phyloP scores from a whole-genome alignment of 768 basidiomycete genomes.

The Tricholomella constricta region DNA sequence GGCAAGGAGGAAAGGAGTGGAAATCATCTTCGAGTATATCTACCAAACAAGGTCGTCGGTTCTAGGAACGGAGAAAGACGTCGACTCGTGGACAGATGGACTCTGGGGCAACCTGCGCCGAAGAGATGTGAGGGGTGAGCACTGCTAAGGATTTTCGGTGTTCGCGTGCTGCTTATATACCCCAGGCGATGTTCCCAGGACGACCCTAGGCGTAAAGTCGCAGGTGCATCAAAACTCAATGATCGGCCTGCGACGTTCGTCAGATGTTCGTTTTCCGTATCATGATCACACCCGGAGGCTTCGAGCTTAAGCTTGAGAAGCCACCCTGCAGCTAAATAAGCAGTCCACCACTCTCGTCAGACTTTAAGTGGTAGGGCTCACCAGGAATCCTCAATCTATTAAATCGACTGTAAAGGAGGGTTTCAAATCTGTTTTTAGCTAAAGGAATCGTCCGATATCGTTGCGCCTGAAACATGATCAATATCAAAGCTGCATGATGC shows the following conservation, averaged over 20 bases:
- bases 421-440: neutral
- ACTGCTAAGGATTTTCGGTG: slow-evolving; percentile 40
- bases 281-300: too few species aligned
- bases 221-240: slow-evolving; percentile 20
- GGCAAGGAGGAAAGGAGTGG: slow-evolving; percentile 38
- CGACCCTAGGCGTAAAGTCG: slow-evolving; percentile 15
- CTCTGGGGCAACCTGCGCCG: slow-evolving; percentile 50
- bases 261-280: neutral
- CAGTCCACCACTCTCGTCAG: neutral
- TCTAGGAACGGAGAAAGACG: slow-evolving; percentile 24
- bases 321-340: neutral
- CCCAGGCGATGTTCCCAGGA: slow-evolving; percentile 25
- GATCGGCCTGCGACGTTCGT: slow-evolving; percentile 3
- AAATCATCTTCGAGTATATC: slow-evolving; percentile 43
- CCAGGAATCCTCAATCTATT: neutral
- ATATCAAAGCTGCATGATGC: neutral
- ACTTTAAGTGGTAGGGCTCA: neutral
- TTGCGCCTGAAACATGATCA: neutral
- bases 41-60: slow-evolving; percentile 23
- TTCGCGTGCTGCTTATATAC: slow-evolving; percentile 34
- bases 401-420: too few species aligned
- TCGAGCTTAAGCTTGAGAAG: too few species aligned
- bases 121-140: slow-evolving; percentile 43
- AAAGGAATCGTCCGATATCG: too few species aligned
- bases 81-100: slow-evolving; percentile 45